phyloP scores from a whole-genome alignment of 1,139 yeast species.

The Ashbya aceris region DNA sequence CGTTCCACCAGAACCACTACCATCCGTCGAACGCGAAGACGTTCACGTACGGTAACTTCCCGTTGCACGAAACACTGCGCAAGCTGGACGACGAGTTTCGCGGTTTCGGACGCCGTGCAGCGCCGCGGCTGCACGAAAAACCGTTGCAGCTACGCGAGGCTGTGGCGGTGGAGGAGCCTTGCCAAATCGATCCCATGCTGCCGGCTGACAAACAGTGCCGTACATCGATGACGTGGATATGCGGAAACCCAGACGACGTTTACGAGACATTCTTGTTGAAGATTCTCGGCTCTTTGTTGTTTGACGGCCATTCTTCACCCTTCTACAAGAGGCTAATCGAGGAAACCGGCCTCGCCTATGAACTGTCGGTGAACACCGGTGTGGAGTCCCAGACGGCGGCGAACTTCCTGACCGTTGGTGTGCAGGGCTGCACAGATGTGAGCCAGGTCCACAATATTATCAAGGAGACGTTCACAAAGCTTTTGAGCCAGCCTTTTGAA shows the following conservation, averaged over 20 bases:
- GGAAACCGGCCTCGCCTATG: conserved; percentile 78
- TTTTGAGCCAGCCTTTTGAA: conserved; percentile 42
- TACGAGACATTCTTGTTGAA: conserved; percentile 69
- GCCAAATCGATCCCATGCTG: conserved; percentile 80
- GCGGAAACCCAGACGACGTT: conserved; percentile 63
- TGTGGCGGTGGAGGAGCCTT: conserved; percentile 38
- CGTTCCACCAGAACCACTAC: conserved; percentile 65
- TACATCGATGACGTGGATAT: conserved; percentile 78
- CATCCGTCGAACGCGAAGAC: conserved; percentile 88
- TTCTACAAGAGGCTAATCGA: conserved; percentile 66
- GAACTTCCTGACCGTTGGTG: conserved; percentile 74
- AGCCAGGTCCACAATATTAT: conserved; percentile 40
- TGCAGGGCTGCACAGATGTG: conserved; percentile 61
- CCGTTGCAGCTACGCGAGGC: conserved; percentile 39
- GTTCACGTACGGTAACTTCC: conserved; percentile 77
- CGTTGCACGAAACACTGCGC: conserved; percentile 51
- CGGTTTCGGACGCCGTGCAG: conserved; percentile 44
- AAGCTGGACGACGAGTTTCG: conserved; percentile 46
- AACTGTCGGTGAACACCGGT: conserved; percentile 83
- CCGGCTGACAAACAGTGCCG: conserved; percentile 65
- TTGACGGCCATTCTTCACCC: conserved; percentile 91
- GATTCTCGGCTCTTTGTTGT: conserved; percentile 58
- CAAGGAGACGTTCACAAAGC: conserved; percentile 37
- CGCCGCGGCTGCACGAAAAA: conserved; percentile 19
- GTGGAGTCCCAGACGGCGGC: conserved; percentile 74